Evolutionary conservation across 352 stramenopile genomes (phyloP), one percentile per base, ranked within the genome.

Genomic region (Phytophthora idaei): DNA sequence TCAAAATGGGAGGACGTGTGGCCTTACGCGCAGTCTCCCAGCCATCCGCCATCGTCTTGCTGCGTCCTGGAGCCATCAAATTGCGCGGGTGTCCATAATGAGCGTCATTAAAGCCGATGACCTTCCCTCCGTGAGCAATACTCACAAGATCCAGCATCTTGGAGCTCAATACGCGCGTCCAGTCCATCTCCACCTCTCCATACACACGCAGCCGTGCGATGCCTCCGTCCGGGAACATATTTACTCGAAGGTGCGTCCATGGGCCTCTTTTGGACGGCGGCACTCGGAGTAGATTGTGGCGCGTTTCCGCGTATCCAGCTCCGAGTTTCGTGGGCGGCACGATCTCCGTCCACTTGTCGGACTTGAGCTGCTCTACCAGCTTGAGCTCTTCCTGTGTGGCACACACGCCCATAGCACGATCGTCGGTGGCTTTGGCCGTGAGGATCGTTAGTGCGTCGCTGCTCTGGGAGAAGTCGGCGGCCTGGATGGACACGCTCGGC

Each of bases 51-150:
- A 98, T 98, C 56, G 88, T 94, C 44, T 87, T 85, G 45, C 95
- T 97, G 25, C 90, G 78, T 34, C 81, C 85, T 1, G 90, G 83
- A 15, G 86, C 78, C 34, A 98, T 84, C 34, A 99, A 72, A 70
- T 98, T 97, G 62, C 85, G 92, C n/a, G 96, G 94, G 44, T 98
- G 85, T 17, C 95, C 96, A 67, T 97, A 99, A 74, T 98, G 95
- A 37, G 94, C 92, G 66, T 99, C 95, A 47, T 95, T 98, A 68
- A 93, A 98, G 29, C 67, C 75, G 21, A 98, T 46, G 25, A 95
- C 94, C 2, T 83, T 74, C 3, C 95, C 94, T 21, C 96, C 96
- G 58, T 97, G 69, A 25, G 84, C 81, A 11, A 88, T 71, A 28
- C 83, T 88, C 9, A 95, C 94, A 2, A 99, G 69, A 72, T 98